Base-by-base conservation (phyloP, 352 stramenopile genomes). In the Pythium pyrilobum region DNA sequence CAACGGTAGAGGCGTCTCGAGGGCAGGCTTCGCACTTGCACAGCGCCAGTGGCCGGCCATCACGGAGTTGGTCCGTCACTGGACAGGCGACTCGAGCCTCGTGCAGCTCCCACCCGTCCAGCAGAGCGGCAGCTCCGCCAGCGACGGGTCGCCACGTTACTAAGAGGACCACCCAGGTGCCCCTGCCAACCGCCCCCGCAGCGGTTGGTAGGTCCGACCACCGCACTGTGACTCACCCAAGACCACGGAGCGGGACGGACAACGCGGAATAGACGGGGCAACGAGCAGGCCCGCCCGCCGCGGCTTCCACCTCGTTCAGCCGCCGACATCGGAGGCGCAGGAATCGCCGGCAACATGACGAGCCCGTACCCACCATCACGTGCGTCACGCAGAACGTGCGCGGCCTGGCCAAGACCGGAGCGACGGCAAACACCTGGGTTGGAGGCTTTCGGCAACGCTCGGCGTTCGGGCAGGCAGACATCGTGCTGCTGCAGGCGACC, bases 311-410 rank as follows among this genome's bases (percentile, higher is more conserved):
- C n/a, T n/a, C n/a, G n/a, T n/a, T n/a, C n/a, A n/a, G n/a, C n/a
- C n/a, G n/a, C n/a, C n/a, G n/a, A n/a, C n/a, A n/a, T n/a, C n/a
- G n/a, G n/a, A n/a, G n/a, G n/a, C n/a, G n/a, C n/a, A n/a, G n/a
- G n/a, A n/a, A n/a, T n/a, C n/a, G n/a, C n/a, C n/a, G n/a, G n/a
- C n/a, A n/a, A n/a, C n/a, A n/a, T n/a, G n/a, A n/a, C n/a, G n/a
- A n/a, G n/a, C 29, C 29, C 29, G 7, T 12, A 12, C 29, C 7
- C 7, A 34, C 7, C 18, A n/a, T 6, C 9, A 16, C 52, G 8
- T 59, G 41, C n/a, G 29, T 59, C 3, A 59, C 52, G 4, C 52
- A 59, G 23, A 59, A 51, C 18, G 41, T 59, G 7, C 31, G 33
- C 4, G 52, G 52, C 0, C 5, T 59, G 0, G 28, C 45, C 31